A percentile compares a stretch with the other conserved stretches of the same genome.
Evolutionary conservation across 2,329 filamentous ascomycete species (phyloP).

Genomic region (Fusarium neocosmosporiellum): DNA sequence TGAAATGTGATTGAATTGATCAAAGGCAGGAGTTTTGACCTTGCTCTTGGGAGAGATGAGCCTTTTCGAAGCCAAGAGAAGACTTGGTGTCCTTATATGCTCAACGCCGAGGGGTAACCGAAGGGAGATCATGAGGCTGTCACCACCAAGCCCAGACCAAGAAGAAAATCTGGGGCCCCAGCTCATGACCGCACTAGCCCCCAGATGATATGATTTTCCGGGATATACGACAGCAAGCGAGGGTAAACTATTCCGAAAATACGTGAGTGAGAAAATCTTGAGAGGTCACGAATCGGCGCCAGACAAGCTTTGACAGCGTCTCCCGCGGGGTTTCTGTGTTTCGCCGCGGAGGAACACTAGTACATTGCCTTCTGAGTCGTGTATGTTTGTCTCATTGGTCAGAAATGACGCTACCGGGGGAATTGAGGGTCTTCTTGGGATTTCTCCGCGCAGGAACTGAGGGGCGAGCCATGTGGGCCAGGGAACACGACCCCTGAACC

Average conservation of each 20-base stretch:
- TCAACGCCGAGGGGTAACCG: not conserved
- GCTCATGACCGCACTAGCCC: not conserved
- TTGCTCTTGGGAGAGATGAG: not conserved
- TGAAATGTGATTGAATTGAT: not conserved
- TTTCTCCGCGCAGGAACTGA: not conserved
- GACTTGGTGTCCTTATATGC: not conserved
- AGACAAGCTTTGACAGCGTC: not conserved
- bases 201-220: slow-evolving; percentile 3
- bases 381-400: not conserved
- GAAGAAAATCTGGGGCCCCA: not conserved
- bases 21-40: not conserved
- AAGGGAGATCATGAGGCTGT: not conserved
- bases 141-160: not conserved
- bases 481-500: not conserved
- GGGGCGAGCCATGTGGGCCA: not conserved
- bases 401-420: not conserved
- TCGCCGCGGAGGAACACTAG: not conserved
- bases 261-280: not conserved
- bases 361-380: not conserved
- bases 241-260: not conserved
- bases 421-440: not conserved
- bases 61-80: not conserved
- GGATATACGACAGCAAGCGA: not conserved
- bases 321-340: not conserved
- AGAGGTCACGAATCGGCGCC: not conserved